A percentile compares a stretch with the other conserved stretches of the same genome.
Evolutionary conservation across 2,329 filamentous ascomycete genomes (phyloP).

Genomic region (Ophiostoma himal-ulmi): DNA sequence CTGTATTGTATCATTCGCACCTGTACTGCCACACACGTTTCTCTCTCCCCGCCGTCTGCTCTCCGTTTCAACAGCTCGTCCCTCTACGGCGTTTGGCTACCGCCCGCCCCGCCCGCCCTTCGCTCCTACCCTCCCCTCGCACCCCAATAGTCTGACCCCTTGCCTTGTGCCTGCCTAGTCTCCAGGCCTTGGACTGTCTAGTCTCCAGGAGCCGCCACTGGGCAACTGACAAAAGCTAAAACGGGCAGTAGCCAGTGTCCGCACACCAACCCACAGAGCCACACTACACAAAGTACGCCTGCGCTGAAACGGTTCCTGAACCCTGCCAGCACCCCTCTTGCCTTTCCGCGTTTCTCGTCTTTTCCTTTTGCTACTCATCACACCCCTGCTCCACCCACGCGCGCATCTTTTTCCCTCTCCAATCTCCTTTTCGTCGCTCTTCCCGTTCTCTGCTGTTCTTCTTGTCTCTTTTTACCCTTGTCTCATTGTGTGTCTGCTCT

Average conservation of each 20-base stretch:
- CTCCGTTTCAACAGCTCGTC: too few relatives aligned
- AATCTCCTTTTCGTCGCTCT: not conserved
- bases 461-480: not conserved
- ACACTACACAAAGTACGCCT: not conserved
- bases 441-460: not conserved
- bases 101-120: not conserved
- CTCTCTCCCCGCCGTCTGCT: too few relatives aligned
- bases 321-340: not conserved
- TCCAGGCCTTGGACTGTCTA: not conserved
- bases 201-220: not conserved
- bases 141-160: not conserved
- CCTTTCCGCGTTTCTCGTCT: not conserved
- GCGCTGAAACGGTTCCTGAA: not conserved
- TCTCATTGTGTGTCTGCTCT: not conserved
- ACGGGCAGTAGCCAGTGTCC: not conserved
- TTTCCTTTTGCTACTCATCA: not conserved
- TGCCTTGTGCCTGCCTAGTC: constrained; percentile 9
- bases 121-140: not conserved
- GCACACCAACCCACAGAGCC: not conserved
- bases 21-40: too few relatives aligned
- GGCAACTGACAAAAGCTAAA: constrained; percentile 1
- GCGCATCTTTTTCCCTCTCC: constrained; percentile 12
- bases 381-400: constrained; percentile 12
- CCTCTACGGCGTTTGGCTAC: not conserved
- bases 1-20: too few relatives aligned